These are phyloP conservation scores for Prunus campanulata DNA, from an alignment of 306 rosid genomes.

Conservation along the genomic window DNA sequence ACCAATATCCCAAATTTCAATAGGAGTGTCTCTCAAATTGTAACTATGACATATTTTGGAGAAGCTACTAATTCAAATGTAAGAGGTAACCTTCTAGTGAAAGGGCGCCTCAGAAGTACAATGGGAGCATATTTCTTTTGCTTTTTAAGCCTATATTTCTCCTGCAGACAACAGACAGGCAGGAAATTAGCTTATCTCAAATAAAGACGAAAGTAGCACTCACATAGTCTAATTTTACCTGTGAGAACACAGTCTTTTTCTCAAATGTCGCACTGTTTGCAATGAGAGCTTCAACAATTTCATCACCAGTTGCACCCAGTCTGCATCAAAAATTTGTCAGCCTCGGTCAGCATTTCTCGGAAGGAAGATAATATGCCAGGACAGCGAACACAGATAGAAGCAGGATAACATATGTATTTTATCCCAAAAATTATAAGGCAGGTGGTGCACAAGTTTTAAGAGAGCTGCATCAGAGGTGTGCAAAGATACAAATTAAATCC, in stretches of 20 bases:
- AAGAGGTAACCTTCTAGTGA: slow-evolving; percentile 58
- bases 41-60: not conserved
- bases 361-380: not conserved
- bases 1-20: not conserved
- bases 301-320: slow-evolving; percentile 87
- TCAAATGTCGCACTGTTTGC: slow-evolving; percentile 91
- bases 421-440: not conserved
- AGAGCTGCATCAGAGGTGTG: not conserved
- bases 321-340: slow-evolving; percentile 36
- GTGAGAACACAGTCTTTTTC: slow-evolving; percentile 85
- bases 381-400: not conserved
- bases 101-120: slow-evolving; percentile 83
- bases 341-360: not conserved
- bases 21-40: not conserved
- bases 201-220: slow-evolving; percentile 2
- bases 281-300: slow-evolving; percentile 86
- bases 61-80: not conserved
- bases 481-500: not conserved
- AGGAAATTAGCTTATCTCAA: slow-evolving; percentile 6
- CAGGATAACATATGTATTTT: not conserved
- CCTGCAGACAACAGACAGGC: slow-evolving; percentile 43
- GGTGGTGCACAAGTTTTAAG: not conserved
- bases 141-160: slow-evolving; percentile 87
- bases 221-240: slow-evolving; percentile 48
- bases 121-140: slow-evolving; percentile 95